Evolutionary conservation across 495 filamentous ascomycete species (phyloP).

Genomic region (Pyrenula aspistea): DNA sequence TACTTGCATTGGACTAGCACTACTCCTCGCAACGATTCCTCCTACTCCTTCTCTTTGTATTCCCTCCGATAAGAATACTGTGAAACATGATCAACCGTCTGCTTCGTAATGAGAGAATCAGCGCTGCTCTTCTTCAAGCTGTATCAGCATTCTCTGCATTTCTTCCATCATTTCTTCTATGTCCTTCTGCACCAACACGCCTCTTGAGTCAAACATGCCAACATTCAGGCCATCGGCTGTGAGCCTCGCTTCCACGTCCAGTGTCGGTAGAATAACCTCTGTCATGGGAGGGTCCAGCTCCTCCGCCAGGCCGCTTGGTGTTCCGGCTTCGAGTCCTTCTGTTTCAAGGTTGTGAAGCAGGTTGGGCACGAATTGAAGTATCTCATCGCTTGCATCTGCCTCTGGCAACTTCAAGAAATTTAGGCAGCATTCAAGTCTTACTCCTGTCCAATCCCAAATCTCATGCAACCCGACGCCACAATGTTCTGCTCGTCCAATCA

Average conservation of each 20-base stretch:
- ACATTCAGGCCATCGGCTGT: slow-evolving; percentile 19
- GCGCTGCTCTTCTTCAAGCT: too few relatives aligned
- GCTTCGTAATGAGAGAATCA: too few relatives aligned
- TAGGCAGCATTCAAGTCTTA: slow-evolving; percentile 21
- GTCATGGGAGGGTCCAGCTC: background rate
- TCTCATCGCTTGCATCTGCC: background rate
- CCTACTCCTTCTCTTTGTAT: too few relatives aligned
- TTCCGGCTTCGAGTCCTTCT: slow-evolving; percentile 21
- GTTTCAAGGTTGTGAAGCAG: slow-evolving; percentile 24
- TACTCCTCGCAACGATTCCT: too few relatives aligned
- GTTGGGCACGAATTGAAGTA: slow-evolving; percentile 19
- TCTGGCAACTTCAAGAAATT: slow-evolving; percentile 25
- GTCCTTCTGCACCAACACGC: background rate
- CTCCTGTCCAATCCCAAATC: slow-evolving; percentile 24
- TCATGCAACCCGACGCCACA: slow-evolving; percentile 19
- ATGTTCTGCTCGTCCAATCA: slow-evolving; percentile 20
- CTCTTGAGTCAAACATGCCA: slow-evolving; percentile 15
- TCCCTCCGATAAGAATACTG: too few relatives aligned
- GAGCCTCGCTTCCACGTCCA: slow-evolving; percentile 24
- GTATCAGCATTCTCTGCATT: too few relatives aligned
- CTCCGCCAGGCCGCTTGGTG: background rate
- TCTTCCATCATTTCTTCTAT: background rate
- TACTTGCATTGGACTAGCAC: too few relatives aligned
- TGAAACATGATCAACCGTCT: too few relatives aligned
- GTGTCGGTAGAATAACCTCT: slow-evolving; percentile 12